Percentiles rank a stretch among this genome's conserved stretches.
phyloP scores from a whole-genome alignment of 2,329 filamentous ascomycete genomes.

The Cordyceps farinosa region DNA sequence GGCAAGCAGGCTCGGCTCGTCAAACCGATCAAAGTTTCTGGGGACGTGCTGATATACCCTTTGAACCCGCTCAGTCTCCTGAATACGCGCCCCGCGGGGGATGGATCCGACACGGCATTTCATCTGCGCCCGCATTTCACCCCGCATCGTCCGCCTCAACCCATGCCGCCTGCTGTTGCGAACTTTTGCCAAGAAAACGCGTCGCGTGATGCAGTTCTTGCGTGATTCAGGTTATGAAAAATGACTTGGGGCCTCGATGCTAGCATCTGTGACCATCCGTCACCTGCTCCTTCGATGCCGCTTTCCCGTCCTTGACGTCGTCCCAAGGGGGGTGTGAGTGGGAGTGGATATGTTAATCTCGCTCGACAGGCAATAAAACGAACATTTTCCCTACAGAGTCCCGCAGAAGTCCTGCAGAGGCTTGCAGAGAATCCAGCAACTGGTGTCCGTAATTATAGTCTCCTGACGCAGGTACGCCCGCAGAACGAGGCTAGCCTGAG shows the following conservation, averaged over 20 bases:
- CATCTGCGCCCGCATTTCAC: neutral
- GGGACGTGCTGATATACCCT: neutral
- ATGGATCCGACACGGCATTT: neutral
- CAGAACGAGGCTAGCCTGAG: neutral
- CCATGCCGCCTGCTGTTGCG: neutral
- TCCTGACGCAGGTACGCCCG: slow-evolving; percentile 12
- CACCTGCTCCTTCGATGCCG: slow-evolving; percentile 8
- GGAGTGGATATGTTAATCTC: slow-evolving; percentile 10
- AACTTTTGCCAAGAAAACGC: neutral
- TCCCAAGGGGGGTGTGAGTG: slow-evolving; percentile 3
- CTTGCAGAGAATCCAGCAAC: neutral
- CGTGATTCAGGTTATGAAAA: slow-evolving; percentile 1
- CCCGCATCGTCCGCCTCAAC: neutral
- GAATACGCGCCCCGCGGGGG: no score
- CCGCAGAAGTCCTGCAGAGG: neutral
- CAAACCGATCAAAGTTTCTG: neutral
- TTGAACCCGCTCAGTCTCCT: neutral
- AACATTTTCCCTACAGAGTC: neutral
- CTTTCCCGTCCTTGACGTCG: slow-evolving; percentile 1
- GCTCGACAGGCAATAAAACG: neutral
- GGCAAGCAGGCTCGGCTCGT: neutral
- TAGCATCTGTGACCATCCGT: neutral
- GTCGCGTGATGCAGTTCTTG: slow-evolving; percentile 13
- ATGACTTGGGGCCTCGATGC: neutral
- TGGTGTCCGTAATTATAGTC: neutral